Evolutionary conservation across 192 early-diverging fungal species (phyloP).

Genomic region (Gonapodya prolifera): DNA sequence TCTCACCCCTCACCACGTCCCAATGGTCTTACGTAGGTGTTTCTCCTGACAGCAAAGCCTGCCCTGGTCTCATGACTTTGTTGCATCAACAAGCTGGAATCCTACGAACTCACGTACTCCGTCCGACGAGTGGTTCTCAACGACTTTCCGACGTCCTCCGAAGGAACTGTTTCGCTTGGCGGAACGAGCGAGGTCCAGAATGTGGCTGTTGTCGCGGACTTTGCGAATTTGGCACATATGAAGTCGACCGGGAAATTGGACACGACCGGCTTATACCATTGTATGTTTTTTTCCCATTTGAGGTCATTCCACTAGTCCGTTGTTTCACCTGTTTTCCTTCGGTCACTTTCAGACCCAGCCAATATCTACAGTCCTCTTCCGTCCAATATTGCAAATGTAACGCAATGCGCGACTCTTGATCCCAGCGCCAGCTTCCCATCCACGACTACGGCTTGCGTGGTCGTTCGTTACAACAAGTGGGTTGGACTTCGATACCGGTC

Average conservation of each 20-base stretch:
- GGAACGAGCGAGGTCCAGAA: background rate
- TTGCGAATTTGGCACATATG: background rate
- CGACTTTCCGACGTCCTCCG: background rate
- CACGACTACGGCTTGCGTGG: background rate
- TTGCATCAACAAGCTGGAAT: constrained; percentile 6
- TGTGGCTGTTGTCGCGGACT: background rate
- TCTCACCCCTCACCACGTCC: background rate
- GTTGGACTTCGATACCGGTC: no score
- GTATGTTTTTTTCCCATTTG: no score
- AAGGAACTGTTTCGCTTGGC: background rate
- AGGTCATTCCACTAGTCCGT: background rate
- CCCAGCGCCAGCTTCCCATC: background rate
- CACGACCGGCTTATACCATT: background rate
- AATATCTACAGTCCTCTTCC: background rate
- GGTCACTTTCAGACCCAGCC: background rate
- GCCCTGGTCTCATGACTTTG: background rate
- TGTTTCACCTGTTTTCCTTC: no score
- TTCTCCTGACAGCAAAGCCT: background rate
- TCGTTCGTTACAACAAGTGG: background rate
- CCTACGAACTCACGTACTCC: background rate
- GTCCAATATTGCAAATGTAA: background rate
- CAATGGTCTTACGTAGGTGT: background rate
- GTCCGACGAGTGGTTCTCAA: constrained; percentile 2
- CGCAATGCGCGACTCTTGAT: background rate
- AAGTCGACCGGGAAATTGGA: background rate